Evolutionary conservation across 2,329 filamentous ascomycete genomes (phyloP).

Genomic region (Aspergillus pseudoglaucus): DNA sequence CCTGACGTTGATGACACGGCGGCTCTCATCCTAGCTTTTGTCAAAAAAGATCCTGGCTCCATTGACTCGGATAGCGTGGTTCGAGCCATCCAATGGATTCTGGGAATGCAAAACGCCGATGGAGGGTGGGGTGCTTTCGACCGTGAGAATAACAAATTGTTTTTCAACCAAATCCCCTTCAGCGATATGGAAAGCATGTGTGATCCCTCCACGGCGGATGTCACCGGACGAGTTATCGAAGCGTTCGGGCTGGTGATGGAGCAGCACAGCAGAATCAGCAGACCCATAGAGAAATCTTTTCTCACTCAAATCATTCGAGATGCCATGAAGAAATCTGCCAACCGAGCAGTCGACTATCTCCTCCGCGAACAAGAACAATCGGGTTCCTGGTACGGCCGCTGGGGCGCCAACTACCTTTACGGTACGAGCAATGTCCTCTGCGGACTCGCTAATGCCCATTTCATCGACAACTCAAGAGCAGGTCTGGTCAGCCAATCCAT

Average conservation of each 20-base stretch:
- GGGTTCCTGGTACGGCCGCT: conserved; percentile 29
- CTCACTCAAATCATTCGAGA: neutral
- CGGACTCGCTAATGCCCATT: conserved; percentile 18
- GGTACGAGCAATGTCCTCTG: conserved; percentile 28
- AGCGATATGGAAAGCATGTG: conserved; percentile 31
- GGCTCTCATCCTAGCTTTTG: conserved; percentile 20
- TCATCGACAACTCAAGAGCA: neutral
- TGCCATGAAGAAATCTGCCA: conserved; percentile 4
- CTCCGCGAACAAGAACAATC: conserved; percentile 15
- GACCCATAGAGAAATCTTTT: neutral
- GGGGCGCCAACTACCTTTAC: conserved; percentile 31
- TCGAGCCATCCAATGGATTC: conserved; percentile 19
- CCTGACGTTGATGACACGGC: conserved; percentile 31
- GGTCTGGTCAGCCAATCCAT: neutral
- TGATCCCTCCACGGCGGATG: conserved; percentile 27
- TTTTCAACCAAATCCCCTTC: conserved; percentile 32
- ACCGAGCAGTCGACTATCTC: conserved; percentile 20
- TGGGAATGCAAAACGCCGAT: conserved; percentile 33
- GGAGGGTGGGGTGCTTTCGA: conserved; percentile 35
- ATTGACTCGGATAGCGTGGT: conserved; percentile 4
- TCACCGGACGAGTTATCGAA: conserved; percentile 29
- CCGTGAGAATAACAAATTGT: conserved; percentile 25
- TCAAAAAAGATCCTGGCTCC: conserved; percentile 15
- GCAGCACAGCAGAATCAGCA: neutral
- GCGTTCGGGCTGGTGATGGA: conserved; percentile 20